phyloP scores from a whole-genome alignment of 1,284 basidiomycete species.

The Pholiota adiposa region DNA sequence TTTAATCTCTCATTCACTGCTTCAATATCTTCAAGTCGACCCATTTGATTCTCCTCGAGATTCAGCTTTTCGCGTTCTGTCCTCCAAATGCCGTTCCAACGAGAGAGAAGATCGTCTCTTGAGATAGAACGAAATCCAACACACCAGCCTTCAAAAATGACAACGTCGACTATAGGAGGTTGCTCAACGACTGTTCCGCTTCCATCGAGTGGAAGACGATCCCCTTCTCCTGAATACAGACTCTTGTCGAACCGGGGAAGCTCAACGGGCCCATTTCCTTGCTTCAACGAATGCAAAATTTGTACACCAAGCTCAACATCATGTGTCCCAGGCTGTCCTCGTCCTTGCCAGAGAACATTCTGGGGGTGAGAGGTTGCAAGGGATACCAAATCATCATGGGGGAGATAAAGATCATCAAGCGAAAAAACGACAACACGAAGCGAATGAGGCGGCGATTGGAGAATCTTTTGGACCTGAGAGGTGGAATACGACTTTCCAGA shows the following conservation, averaged over 20 bases:
- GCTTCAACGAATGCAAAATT: conserved; percentile 55
- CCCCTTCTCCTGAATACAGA: conserved; percentile 78
- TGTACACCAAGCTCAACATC: conserved; percentile 68
- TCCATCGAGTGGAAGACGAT: conserved; percentile 60
- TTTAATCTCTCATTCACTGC: conserved; percentile 65
- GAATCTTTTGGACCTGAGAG: conserved; percentile 51
- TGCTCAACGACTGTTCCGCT: conserved; percentile 42
- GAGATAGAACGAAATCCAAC: conserved; percentile 72
- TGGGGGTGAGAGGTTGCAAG: conserved; percentile 58
- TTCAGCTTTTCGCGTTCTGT: conserved; percentile 39
- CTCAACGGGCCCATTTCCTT: conserved; percentile 51
- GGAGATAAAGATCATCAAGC: conserved; percentile 87
- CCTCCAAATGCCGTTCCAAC: conserved; percentile 46
- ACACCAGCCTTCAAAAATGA: conserved; percentile 89
- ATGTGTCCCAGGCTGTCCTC: conserved; percentile 89
- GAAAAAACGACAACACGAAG: conserved; percentile 73
- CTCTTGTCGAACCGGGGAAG: conserved; percentile 92
- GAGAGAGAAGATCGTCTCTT: conserved; percentile 46
- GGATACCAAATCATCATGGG: conserved; percentile 57
- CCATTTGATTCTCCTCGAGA: conserved; percentile 44
- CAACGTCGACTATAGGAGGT: conserved; percentile 72
- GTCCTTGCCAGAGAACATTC: conserved; percentile 74
- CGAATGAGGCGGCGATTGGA: conserved; percentile 52
- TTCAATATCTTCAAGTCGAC: conserved; percentile 52
- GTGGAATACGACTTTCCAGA: conserved; percentile 82